Percentiles rank a stretch among this genome's conserved stretches.
phyloP scores from a whole-genome alignment of 2,329 filamentous ascomycete genomes.

The Diatrype stigma region DNA sequence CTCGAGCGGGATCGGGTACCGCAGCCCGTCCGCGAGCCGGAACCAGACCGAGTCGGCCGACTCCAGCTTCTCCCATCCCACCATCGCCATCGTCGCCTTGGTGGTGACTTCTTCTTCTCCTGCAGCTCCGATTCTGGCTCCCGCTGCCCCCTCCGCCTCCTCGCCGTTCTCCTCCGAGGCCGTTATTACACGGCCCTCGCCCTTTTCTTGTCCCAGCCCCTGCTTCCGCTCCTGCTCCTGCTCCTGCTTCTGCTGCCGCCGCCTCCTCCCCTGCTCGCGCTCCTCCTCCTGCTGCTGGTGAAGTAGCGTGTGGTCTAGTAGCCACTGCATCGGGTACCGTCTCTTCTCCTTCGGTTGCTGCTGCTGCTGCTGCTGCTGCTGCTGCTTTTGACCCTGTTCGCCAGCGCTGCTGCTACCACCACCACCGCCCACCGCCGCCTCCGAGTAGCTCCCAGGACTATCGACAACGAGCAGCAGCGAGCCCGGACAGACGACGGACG shows the following conservation, averaged over 20 bases:
- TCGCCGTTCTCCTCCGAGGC: not conserved
- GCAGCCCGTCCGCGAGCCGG: conserved; percentile 60
- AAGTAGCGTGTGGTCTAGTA: conserved; percentile 78
- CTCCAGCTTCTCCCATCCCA: conserved; percentile 68
- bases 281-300: not conserved
- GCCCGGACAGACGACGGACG: conserved; percentile 50
- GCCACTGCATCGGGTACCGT: conserved; percentile 89
- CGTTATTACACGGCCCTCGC: no score
- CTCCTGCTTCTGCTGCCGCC: not conserved
- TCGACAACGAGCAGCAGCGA: conserved; percentile 82
- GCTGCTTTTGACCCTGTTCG: no score
- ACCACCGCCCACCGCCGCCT: conserved; percentile 58
- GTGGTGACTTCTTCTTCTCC: not conserved
- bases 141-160: not conserved
- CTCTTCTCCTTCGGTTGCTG: conserved; percentile 36
- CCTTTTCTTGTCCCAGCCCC: not conserved
- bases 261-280: not conserved
- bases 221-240: no score
- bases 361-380: conserved; percentile 25
- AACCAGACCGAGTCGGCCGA: conserved; percentile 83
- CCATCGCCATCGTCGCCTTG: conserved; percentile 14
- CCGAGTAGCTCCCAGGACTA: conserved; percentile 89
- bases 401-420: no score
- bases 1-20: conserved; percentile 82
- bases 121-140: not conserved